Evolutionary conservation across 2,329 filamentous ascomycete genomes (phyloP), one percentile per base, ranked within the genome.

Genomic region (Penicillium glabrum): DNA sequence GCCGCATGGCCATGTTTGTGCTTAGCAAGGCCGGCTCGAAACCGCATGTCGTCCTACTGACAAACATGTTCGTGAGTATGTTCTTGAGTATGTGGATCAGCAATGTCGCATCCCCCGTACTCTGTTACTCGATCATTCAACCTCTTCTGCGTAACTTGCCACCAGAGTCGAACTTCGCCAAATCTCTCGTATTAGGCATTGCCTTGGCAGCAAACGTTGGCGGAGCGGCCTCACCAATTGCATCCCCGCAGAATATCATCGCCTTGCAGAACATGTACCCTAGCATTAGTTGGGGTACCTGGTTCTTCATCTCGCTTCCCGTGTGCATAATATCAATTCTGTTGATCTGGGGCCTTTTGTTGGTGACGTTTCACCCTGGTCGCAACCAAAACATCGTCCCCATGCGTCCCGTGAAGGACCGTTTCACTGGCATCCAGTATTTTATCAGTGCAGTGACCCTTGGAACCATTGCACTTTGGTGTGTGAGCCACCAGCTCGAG

Each of bases 1-100:
- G 98, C 77, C 89, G 95, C 70, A 92, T 99, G 78, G 95, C 95
- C 2, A 97, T 93, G 1, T 91, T 98, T 68, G 90, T 99, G 27
- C 83, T 99, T 33, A 96, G 92, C 80, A 98, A 96, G 79, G 95
- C 95, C 9, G 95, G 95, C 7, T 97, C 95, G 3, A 89, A 88
- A 67, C 95, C 95, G 10, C 83, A 88, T 54, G 93, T 90, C 2
- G 95, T 99, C 3, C 82, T 99, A 5, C 77, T 99, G n/a, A 95
- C 93, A 53, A 97, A 93, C 77, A 99, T 99, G 95, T 93, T 97
- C 67, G 95, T 99, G 43, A 93, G 93, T 54, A 96, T 95, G 69
- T 96, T 99, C 73, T 89, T 96, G 9, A 97, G 92, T 67, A 99
- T 99, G 95, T 91, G 96, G 82, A 98, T 99, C 69, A 96, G 92